These are phyloP conservation scores for Cryphonectria parasitica DNA, from an alignment of 2,329 filamentous ascomycete genomes.

Conservation along the genomic window DNA sequence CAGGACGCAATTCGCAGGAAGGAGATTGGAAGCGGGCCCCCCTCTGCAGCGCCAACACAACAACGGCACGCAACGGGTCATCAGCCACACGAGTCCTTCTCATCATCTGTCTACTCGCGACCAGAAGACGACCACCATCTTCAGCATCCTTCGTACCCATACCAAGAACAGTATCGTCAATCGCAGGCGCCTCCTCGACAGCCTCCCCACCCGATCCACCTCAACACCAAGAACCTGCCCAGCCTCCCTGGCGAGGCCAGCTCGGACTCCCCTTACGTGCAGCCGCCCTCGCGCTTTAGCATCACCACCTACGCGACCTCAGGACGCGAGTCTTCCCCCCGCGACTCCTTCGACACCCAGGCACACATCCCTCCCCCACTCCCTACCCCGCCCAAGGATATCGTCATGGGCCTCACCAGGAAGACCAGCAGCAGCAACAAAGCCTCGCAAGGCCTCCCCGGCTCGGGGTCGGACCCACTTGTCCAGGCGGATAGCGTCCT, in stretches of 20 bases:
- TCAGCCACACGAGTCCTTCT: constrained; percentile 39
- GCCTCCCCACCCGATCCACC: constrained; percentile 35
- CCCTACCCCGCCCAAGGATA: constrained; percentile 42
- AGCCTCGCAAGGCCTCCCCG: constrained; percentile 21
- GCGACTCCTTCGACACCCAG: constrained; percentile 39
- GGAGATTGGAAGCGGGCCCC: constrained; percentile 20
- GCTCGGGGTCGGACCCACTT: not conserved
- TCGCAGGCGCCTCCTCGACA: constrained; percentile 7
- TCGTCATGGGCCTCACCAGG: constrained; percentile 32
- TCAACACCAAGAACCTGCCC: constrained; percentile 23
- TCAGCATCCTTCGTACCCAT: constrained; percentile 30
- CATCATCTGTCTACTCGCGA: constrained; percentile 39
- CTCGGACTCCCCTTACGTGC: constrained; percentile 44
- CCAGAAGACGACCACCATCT: constrained; percentile 28
- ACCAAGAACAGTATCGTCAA: constrained; percentile 16
- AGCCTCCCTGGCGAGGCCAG: constrained; percentile 20
- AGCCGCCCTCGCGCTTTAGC: constrained; percentile 66
- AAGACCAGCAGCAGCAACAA: constrained; percentile 21
- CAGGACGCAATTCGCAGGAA: constrained; percentile 27
- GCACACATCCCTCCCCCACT: constrained; percentile 38
- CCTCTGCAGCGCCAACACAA: constrained; percentile 15
- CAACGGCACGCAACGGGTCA: constrained; percentile 25
- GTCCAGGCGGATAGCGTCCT: constrained; percentile 40
- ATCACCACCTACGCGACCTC: constrained; percentile 64
- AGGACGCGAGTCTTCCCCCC: constrained; percentile 46